A percentile compares a stretch with the other conserved stretches of the same genome.
Conservation (phyloP, 2,329 filamentous ascomycete species). For the Fusarium sp. region DNA sequence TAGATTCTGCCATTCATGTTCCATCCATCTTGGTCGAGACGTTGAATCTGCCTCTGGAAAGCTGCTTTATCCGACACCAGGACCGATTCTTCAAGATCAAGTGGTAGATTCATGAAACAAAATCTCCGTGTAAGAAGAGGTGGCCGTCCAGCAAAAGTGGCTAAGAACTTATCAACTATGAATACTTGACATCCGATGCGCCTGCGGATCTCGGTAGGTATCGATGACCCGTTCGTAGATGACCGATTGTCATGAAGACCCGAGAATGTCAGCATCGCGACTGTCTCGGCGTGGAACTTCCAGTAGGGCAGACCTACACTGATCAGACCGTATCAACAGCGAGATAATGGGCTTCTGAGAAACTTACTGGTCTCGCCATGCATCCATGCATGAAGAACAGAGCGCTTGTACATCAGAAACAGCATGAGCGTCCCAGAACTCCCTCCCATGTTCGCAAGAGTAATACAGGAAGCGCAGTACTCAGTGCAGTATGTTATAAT, state of each 20-base stretch:
- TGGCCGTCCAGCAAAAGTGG: background rate
- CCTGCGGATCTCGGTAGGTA: background rate
- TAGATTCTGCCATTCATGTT: background rate
- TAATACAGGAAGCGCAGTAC: background rate
- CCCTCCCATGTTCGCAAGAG: background rate
- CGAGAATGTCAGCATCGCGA: background rate
- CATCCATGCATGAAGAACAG: background rate
- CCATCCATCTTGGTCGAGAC: background rate
- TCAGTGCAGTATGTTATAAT: background rate
- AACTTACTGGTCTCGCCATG: background rate
- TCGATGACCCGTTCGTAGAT: background rate
- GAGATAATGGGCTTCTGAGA: accelerated
- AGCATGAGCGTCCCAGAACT: background rate
- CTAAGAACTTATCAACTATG: background rate
- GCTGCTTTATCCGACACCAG: background rate
- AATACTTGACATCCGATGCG: background rate
- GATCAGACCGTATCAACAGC: background rate
- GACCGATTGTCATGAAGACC: background rate
- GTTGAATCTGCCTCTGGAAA: background rate
- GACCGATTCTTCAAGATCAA: background rate
- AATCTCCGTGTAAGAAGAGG: background rate
- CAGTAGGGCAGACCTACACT: background rate
- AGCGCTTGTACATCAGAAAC: background rate
- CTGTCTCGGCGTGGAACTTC: background rate
- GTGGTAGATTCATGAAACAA: background rate